Conservation (phyloP, 495 filamentous ascomycete species). For the Penicillium egyptiacum region DNA sequence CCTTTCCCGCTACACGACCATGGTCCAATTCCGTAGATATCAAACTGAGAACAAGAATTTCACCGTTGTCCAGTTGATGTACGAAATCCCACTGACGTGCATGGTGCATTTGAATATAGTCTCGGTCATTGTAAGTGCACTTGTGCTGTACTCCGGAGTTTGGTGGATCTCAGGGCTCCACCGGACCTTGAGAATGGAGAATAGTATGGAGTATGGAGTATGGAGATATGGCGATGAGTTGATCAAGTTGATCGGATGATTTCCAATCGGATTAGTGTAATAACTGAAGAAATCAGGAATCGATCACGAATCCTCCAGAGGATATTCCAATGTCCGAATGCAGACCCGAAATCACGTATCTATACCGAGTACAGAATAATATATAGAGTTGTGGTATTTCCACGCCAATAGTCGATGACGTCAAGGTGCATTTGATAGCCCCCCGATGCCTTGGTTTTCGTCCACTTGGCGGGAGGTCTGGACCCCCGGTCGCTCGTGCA, state of each 20-base stretch:
- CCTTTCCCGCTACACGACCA: constrained; percentile 3
- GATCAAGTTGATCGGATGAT: background rate
- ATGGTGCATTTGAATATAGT: constrained; percentile 21
- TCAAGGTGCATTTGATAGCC: constrained; percentile 28
- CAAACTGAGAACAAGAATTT: constrained; percentile 1
- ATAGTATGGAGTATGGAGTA: constrained; percentile 1
- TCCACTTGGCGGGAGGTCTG: constrained; percentile 21
- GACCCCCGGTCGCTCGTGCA: constrained; percentile 19
- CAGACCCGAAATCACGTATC: constrained; percentile 8
- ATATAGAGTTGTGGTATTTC: constrained; percentile 12
- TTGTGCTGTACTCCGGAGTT: constrained; percentile 15
- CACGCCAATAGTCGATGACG: constrained; percentile 24
- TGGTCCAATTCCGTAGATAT: constrained; percentile 1
- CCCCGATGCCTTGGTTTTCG: constrained; percentile 28
- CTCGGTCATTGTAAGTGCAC: background rate
- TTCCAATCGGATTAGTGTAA: background rate
- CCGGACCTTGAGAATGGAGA: constrained; percentile 4
- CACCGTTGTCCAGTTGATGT: constrained; percentile 1
- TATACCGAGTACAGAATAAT: background rate
- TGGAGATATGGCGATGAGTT: background rate
- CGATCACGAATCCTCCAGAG: background rate
- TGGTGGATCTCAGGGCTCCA: constrained; percentile 26
- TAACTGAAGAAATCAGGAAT: background rate
- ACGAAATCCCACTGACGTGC: constrained; percentile 28
- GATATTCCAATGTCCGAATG: background rate